Base-by-base conservation (phyloP, 805 yeast species). In the Jamesozyma rosinii region DNA sequence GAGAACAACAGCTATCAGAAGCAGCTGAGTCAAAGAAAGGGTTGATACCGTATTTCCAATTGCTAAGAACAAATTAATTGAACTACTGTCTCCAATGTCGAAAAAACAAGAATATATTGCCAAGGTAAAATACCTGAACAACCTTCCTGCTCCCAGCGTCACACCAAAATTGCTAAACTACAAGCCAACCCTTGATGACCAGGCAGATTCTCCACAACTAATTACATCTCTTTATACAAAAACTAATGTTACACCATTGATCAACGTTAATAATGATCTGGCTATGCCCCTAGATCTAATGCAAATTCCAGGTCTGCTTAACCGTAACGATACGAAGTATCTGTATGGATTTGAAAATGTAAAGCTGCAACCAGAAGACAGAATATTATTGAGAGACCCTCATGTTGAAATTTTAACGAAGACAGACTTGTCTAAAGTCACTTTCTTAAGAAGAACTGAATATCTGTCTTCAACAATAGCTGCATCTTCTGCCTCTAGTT, bases 401-500 rank as follows among this genome's bases (percentile, higher is more conserved):
- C 77, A 79, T 37, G 57, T 61, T 35, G 71, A 61, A 31, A 58
- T 56, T 42, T 40, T 57, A 5, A 55, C 58, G 5, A 66, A 61
- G 51, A 59, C 61, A 14, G 70, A 67, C 46, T 50, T 58, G 40
- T 66, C 71, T 18, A 67, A 68, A 36, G 72, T 84, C 13, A 74
- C 85, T n/a, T 89, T 90, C 65, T 72, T 90, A 59, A 80, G 97
- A 68, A 79, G 97, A 67, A 90, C 98, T 0, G 97, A 92, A 59
- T 90, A 90, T 61, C 83, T 87, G 46, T 76, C 95, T 10, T 77
- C 83, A 31, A 80, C 66, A 3, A 51, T 53, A 22, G 49, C 60
- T 3, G 49, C 60, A 2, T 48, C 77, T 41, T 72, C 72, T 42
- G 57, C 64, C 42, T 47, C 49, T 15, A 35, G 14, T 26, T 6